Percentiles rank a stretch among this genome's conserved stretches.
Conservation (phyloP, 805 yeast genomes). For the Kodamaea neixiangensis region DNA sequence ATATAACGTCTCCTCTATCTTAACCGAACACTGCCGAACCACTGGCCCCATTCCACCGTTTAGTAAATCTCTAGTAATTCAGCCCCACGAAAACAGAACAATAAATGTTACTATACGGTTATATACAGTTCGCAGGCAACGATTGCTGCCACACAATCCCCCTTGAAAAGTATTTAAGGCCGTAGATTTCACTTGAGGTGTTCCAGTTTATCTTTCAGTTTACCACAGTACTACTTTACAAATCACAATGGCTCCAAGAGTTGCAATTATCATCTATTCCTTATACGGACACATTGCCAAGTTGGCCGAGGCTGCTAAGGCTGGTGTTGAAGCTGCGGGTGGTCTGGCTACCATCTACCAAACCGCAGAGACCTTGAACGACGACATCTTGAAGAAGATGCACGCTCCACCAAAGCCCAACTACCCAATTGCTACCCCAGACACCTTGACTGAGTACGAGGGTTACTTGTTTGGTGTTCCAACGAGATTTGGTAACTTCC, state of each 20-base stretch:
- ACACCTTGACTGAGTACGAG: slow-evolving; percentile 64
- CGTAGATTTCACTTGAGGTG: neutral
- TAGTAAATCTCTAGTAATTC: neutral
- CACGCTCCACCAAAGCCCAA: slow-evolving; percentile 57
- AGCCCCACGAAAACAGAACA: neutral
- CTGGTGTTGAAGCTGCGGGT: slow-evolving; percentile 73
- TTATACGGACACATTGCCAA: slow-evolving; percentile 73
- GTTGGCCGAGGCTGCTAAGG: slow-evolving; percentile 66
- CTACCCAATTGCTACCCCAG: slow-evolving; percentile 62
- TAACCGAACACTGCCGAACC: neutral
- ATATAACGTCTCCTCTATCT: neutral
- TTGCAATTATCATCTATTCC: slow-evolving; percentile 60
- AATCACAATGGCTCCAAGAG: slow-evolving; percentile 25
- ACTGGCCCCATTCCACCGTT: neutral
- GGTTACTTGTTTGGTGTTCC: slow-evolving; percentile 86
- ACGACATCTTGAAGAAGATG: slow-evolving; percentile 55
- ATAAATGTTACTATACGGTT: neutral
- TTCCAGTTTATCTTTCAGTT: neutral
- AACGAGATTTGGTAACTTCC: slow-evolving; percentile 79
- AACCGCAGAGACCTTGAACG: slow-evolving; percentile 71
- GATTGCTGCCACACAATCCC: neutral
- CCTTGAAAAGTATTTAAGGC: neutral
- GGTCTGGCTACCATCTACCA: slow-evolving; percentile 66
- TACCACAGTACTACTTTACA: neutral
- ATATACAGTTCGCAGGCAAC: neutral